phyloP scores from a whole-genome alignment of 2,329 filamentous ascomycete genomes.

The Monilinia polystroma region DNA sequence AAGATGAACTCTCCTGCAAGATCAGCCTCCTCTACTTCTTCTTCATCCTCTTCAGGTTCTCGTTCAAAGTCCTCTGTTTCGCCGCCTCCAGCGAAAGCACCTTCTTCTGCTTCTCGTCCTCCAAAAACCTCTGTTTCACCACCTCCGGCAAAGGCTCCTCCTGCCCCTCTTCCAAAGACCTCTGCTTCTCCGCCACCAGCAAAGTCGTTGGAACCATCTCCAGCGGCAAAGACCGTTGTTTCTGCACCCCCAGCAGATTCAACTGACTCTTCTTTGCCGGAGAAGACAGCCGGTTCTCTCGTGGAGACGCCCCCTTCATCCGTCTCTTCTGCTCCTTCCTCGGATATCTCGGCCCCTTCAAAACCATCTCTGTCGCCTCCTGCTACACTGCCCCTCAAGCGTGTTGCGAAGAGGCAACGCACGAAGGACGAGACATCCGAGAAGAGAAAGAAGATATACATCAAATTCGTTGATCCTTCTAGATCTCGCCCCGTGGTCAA shows the following conservation, averaged over 20 bases:
- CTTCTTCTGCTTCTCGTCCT: background rate
- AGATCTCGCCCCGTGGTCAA: background rate
- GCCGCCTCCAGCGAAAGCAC: background rate
- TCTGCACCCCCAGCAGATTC: background rate
- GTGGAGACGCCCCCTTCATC: background rate
- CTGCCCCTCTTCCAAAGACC: background rate
- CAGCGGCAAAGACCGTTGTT: background rate
- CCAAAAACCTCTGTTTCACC: background rate
- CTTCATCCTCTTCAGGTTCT: background rate
- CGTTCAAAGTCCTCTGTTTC: slow-evolving; percentile 1
- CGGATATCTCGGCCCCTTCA: background rate
- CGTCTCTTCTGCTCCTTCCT: background rate
- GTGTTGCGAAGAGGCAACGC: no score
- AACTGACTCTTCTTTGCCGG: no score
- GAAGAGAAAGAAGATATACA: background rate
- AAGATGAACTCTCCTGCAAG: slow-evolving; percentile 13
- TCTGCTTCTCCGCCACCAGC: background rate
- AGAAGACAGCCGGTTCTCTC: background rate
- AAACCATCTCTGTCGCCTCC: background rate
- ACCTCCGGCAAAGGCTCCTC: background rate
- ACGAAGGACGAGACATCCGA: background rate
- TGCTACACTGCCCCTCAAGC: background rate
- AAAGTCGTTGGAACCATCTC: background rate
- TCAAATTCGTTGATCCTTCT: background rate
- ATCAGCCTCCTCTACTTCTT: slow-evolving; percentile 10